These are phyloP conservation scores for Fusarium miscanthi DNA, from an alignment of 2,329 filamentous ascomycete species.

Conservation along the genomic window DNA sequence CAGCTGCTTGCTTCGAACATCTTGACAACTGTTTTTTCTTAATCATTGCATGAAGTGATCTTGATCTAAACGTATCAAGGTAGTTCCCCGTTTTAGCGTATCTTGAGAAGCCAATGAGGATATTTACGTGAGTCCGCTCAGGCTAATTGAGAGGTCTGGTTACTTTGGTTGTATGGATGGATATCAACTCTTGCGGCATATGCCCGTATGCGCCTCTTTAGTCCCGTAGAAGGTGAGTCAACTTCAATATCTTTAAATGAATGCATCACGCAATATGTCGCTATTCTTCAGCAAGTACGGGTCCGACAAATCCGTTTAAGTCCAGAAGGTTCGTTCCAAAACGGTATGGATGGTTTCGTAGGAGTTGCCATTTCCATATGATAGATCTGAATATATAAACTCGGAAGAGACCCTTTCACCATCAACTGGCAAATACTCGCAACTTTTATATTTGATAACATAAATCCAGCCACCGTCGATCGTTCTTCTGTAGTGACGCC, in stretches of 20 bases:
- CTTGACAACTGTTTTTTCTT: not conserved
- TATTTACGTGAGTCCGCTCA: not conserved
- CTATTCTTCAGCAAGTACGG: not conserved
- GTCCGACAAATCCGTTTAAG: not conserved
- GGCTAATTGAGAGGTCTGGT: not conserved
- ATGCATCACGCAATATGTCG: not conserved
- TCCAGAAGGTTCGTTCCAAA: constrained; percentile 11
- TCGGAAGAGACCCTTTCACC: not conserved
- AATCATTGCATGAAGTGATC: not conserved
- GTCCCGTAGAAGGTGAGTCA: not conserved
- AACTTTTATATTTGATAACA: not conserved
- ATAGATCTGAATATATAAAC: not conserved
- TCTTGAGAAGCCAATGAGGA: not conserved
- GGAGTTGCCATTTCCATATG: not conserved
- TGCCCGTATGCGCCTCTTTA: not conserved
- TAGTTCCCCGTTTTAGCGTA: not conserved
- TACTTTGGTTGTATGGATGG: too few species aligned
- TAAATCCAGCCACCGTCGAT: not conserved
- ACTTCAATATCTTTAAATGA: not conserved
- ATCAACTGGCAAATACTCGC: not conserved
- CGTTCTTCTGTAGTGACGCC: not conserved
- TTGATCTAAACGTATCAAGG: not conserved
- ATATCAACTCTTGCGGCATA: not conserved
- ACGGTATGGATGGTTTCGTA: not conserved
- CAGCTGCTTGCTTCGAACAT: not conserved